phyloP scores from a whole-genome alignment of 2,329 filamentous ascomycete genomes.

The Neospermospora avenae region DNA sequence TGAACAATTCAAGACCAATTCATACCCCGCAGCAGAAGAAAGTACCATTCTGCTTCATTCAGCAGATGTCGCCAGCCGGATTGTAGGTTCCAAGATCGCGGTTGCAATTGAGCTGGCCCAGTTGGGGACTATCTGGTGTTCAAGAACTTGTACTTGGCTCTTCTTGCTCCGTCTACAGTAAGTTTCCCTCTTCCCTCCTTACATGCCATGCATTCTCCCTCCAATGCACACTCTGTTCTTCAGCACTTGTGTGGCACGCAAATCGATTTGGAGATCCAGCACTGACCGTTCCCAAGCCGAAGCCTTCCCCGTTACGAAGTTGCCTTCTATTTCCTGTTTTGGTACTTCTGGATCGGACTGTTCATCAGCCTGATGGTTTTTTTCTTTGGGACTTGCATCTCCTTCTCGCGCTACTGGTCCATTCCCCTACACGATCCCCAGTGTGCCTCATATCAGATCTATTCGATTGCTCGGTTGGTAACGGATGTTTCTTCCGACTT shows the following conservation, averaged over 20 bases:
- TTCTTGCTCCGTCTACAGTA: constrained; percentile 36
- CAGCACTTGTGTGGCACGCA: neutral
- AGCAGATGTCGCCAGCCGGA: constrained; percentile 40
- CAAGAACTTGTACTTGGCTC: constrained; percentile 51
- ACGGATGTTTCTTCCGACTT: constrained; percentile 59
- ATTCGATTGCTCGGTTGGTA: constrained; percentile 53
- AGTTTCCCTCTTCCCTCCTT: constrained; percentile 1
- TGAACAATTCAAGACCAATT: constrained; percentile 35
- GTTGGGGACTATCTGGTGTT: constrained; percentile 46
- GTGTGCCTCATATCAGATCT: constrained; percentile 54
- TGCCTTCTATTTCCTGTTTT: constrained; percentile 45
- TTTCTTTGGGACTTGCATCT: constrained; percentile 46
- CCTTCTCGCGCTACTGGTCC: constrained; percentile 55
- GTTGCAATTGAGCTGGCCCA: constrained; percentile 48
- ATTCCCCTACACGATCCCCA: constrained; percentile 49
- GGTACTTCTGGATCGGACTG: constrained; percentile 46
- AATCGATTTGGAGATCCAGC: neutral
- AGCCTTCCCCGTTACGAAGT: constrained; percentile 22
- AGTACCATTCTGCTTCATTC: constrained; percentile 34
- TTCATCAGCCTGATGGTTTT: constrained; percentile 32
- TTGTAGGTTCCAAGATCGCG: constrained; percentile 47
- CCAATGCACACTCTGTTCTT: neutral
- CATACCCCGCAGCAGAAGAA: constrained; percentile 38
- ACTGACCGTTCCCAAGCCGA: constrained; percentile 3
- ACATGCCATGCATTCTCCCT: neutral